Evolutionary conservation across 352 stramenopile species (phyloP).

Genomic region (Thraustotheca clavata): DNA sequence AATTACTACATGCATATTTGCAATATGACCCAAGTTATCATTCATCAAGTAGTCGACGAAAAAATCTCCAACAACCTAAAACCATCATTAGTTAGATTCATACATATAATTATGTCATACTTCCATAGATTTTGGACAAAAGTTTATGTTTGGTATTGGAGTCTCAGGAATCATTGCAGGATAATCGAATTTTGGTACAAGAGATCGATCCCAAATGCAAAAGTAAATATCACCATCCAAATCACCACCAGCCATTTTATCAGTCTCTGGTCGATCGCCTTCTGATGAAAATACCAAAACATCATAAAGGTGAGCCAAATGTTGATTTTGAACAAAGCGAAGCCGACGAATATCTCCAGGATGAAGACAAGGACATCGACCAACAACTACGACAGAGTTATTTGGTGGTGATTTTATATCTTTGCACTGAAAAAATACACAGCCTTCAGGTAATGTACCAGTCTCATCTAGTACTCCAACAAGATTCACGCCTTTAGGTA

Average conservation of each 20-base stretch:
- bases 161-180: slow-evolving; percentile 24
- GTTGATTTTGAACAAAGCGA: slow-evolving; percentile 34
- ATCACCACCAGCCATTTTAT: slow-evolving; percentile 74
- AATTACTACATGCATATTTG: slow-evolving; percentile 66
- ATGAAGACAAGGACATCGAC: slow-evolving; percentile 71
- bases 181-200: slow-evolving; percentile 39
- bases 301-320: slow-evolving; percentile 43
- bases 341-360: slow-evolving; percentile 66
- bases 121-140: background rate
- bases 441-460: slow-evolving; percentile 45
- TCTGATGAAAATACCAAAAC: slow-evolving; percentile 72
- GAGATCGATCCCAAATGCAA: slow-evolving; percentile 69
- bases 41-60: slow-evolving; percentile 63
- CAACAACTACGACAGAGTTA: slow-evolving; percentile 46
- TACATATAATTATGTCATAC: slow-evolving; percentile 26
- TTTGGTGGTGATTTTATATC: slow-evolving; percentile 29
- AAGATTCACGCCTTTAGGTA: slow-evolving; percentile 51
- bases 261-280: slow-evolving; percentile 55
- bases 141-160: slow-evolving; percentile 41
- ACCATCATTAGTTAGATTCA: background rate
- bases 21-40: slow-evolving; percentile 65
- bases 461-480: slow-evolving; percentile 83
- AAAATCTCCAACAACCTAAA: slow-evolving; percentile 49
- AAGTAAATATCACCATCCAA: slow-evolving; percentile 75
- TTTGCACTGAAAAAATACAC: slow-evolving; percentile 74